Evolutionary conservation across 352 stramenopile genomes (phyloP), one percentile per base, ranked within the genome.

Genomic region (Phytophthora macrochlamydospora): DNA sequence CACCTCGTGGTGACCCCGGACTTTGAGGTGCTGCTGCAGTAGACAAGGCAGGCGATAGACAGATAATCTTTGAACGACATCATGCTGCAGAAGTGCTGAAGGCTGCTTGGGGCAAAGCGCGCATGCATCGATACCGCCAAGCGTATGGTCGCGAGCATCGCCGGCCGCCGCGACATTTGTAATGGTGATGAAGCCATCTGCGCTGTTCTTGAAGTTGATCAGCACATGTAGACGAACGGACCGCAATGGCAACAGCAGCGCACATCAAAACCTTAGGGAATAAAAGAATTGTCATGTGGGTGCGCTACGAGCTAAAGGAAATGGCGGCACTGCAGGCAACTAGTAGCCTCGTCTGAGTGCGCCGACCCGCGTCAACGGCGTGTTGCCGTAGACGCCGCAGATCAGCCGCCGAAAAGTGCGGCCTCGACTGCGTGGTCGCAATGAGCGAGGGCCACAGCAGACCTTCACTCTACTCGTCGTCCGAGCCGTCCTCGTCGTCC

Each of bases 1-100:
- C 88, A 95, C 57, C 71, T 95, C 29, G 85, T 95, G 40, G 80
- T 95, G 62, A 95, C 88, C 32, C 88, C 88, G 32, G 86, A 95
- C 83, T 95, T 94, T 69, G 88, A 95, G 14, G 79, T 79, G 45
- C 54, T 95, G 62, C 76, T 95, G 24, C 75, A 76, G 72, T 95
- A 92, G 18, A 24, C 18, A 24, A 24, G 18, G 18, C 18, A 24
- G 18, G 18, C 18, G 18, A 24, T 24, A 24, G 59, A n/a, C 33
- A 56, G 12, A 54, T 35, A 24, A 30, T 43, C 28, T 31, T 32
- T 54, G 42, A 42, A 9, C 28, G 12, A 24, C 5, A 49, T 29
- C 11, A 49, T 11, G 43, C 7, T 24, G 35, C 35, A 40, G 6
- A 11, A 40, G 35, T 40, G 35, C 35, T 40, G 35, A 40, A 40